Evolutionary conservation across 495 filamentous ascomycete species (phyloP).

Genomic region (Talaromyces thailandensis): DNA sequence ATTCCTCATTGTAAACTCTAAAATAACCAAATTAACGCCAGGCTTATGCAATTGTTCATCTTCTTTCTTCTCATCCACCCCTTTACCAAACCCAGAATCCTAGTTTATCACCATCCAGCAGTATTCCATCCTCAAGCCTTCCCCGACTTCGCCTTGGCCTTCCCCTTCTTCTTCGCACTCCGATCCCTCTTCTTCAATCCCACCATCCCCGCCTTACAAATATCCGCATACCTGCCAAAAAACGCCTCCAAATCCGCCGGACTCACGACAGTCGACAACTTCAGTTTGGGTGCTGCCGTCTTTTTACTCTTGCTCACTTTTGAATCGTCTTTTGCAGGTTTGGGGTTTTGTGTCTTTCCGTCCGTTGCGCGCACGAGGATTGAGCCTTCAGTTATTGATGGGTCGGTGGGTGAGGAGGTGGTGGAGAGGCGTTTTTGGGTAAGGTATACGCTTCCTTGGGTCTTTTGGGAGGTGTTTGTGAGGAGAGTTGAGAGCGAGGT

Average conservation of each 20-base stretch:
- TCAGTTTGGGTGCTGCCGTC: constrained; percentile 47
- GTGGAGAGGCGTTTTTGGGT: constrained; percentile 60
- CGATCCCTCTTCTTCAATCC: constrained; percentile 88
- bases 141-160: constrained; percentile 57
- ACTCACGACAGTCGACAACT: constrained; percentile 76
- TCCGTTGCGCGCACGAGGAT: constrained; percentile 81
- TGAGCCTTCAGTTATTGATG: constrained; percentile 24
- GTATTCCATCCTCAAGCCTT: constrained; percentile 24
- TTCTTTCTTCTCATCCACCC: background rate
- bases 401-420: constrained; percentile 9
- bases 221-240: constrained; percentile 80
- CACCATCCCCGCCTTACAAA: constrained; percentile 82
- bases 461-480: constrained; percentile 52
- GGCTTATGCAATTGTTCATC: background rate
- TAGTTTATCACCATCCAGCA: background rate
- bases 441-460: constrained; percentile 71
- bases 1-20: background rate
- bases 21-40: background rate
- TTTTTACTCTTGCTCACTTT: constrained; percentile 30
- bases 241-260: constrained; percentile 69
- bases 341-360: constrained; percentile 44
- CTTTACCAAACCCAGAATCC: background rate
- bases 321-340: constrained; percentile 26
- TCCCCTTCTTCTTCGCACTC: constrained; percentile 69
- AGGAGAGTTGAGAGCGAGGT: constrained; percentile 66